Evolutionary conservation across 495 filamentous ascomycete species (phyloP), one percentile per base, ranked within the genome.

Genomic region (Aspergillus ostianus): DNA sequence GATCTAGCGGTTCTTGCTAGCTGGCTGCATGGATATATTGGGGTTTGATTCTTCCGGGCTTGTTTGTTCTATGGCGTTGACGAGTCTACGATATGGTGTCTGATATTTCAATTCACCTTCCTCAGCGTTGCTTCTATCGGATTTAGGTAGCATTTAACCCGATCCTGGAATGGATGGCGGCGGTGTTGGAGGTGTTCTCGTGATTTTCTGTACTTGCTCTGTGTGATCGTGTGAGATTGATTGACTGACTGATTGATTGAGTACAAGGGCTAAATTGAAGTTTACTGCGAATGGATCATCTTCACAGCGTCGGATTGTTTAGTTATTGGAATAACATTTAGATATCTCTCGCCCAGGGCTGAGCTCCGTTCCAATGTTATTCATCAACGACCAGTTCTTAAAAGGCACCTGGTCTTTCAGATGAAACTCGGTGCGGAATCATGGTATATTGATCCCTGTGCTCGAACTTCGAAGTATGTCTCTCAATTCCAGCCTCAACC

Each of bases 31-130:
- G 2, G 36, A 41, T 41, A 41, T 41, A 0, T 41, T 15, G 10
- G 13, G 12, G 9, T 41, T 17, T 41, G 36, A 1, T 41, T 15
- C 15, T 41, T 10, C 10, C 36, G 10, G 36, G 10, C 2, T 15
- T 15, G 15, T 41, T 1, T 52, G 21, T 46, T 18, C 19, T 29
- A 53, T 61, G 53, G 58, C 56, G 2, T 41, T 59, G 21, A 55
- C 60, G 60, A 60, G 50, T 20, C 26, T 27, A 52, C 26, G 50
- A 32, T n/a, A 29, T 41, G 36, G 13, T 41, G 36, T 41, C 36
- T 17, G 36, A 41, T 26, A 4, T 41, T 10, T 15, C 36, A 41
- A 15, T 52, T 52, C 47, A 49, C 23, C 23, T 20, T 49, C 19
- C 47, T 49, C 19, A 20, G 47, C 23, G 47, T 49, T 49, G 23